These are phyloP conservation scores for Coleophoma crateriformis DNA, from an alignment of 2,329 filamentous ascomycete species.

Conservation along the genomic window DNA sequence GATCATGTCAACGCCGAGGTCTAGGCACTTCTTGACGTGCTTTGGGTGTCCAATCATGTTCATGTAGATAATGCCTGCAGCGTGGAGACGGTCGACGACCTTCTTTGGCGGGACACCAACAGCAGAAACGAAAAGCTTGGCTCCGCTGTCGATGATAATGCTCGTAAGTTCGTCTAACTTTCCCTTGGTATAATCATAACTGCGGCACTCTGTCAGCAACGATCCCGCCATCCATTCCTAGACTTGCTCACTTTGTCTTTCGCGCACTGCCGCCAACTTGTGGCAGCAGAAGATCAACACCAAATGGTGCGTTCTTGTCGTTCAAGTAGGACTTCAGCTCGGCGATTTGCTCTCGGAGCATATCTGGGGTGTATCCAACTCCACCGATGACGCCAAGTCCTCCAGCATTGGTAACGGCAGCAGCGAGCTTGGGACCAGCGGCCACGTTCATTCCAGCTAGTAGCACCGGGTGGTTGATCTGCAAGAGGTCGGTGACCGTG, in stretches of 20 bases:
- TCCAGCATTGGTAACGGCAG: slow-evolving; percentile 94
- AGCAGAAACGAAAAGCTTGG: slow-evolving; percentile 92
- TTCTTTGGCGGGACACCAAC: slow-evolving; percentile 87
- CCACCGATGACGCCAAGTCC: slow-evolving; percentile 96
- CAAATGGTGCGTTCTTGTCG: slow-evolving; percentile 93
- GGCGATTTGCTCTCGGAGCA: slow-evolving; percentile 90
- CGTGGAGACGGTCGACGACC: slow-evolving; percentile 87
- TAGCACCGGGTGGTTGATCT: slow-evolving; percentile 94
- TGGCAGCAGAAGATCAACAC: slow-evolving; percentile 87
- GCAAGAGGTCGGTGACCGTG: slow-evolving; percentile 88
- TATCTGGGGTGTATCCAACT: slow-evolving; percentile 92
- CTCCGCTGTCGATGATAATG: slow-evolving; percentile 87
- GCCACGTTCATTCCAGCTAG: slow-evolving; percentile 99
- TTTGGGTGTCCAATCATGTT: slow-evolving; percentile 99
- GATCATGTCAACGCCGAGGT: slow-evolving; percentile 90
- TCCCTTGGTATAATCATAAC: slow-evolving; percentile 99
- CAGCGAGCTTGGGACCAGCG: slow-evolving; percentile 90
- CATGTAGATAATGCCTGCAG: slow-evolving; percentile 88
- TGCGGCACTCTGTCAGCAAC: slow-evolving; percentile 32
- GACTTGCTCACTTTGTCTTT: slow-evolving; percentile 75
- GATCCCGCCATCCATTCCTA: slow-evolving; percentile 6
- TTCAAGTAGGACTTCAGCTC: slow-evolving; percentile 85
- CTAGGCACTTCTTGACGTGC: slow-evolving; percentile 94
- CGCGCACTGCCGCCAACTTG: slow-evolving; percentile 91
- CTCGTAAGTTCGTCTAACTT: slow-evolving; percentile 88